Base-by-base conservation (phyloP, 2,329 filamentous ascomycete species). In the Talaromyces albobiverticillius region DNA sequence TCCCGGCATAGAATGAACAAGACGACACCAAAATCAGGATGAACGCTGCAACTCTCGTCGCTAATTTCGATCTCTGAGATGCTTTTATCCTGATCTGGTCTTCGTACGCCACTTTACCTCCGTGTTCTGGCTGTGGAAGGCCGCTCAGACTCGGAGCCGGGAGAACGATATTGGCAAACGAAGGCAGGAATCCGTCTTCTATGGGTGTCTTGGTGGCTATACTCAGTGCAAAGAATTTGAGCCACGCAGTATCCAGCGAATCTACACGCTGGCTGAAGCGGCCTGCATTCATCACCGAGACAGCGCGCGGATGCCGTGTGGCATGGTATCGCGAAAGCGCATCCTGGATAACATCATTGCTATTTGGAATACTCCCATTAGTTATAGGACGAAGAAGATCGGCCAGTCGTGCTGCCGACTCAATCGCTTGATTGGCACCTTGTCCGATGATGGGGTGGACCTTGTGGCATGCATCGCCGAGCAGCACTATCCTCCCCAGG, bases 381-480 rank as follows among this genome's bases (percentile, higher is more conserved):
- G 5, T 3, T 10, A 31, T 31, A 31, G 5, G 13, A 31, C 9
- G 29, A 11, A 31, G 4, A 11, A 31, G 29, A 25, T 62, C 51
- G 3, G 58, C 55, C 5, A 61, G 54, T 11, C 51, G 36, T 3
- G 53, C 56, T 0, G 53, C 52, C 18, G 56, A 53, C 36, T 63
- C 61, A 13, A 64, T 60, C 7, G 59, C 62, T n/a, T 54, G 46
- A 43, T 58, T 60, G 5, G 55, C 61, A 5, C 62, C 62, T 7
- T 61, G 55, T 20, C 58, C 61, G 13, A 46, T 57, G 4, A 61
- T 41, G 4, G 60, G 60, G 23, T 60, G 52, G 59, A 69, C 70
- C 65, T 76, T 77, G 56, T 77, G 74, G 6, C 67, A 71, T 1
- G 74, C 64, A 57, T 77, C 75, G 0, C 74, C 75, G 5, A 77